Evolutionary conservation across 306 rosid genomes (phyloP).

Genomic region (Dryas drummondii): DNA sequence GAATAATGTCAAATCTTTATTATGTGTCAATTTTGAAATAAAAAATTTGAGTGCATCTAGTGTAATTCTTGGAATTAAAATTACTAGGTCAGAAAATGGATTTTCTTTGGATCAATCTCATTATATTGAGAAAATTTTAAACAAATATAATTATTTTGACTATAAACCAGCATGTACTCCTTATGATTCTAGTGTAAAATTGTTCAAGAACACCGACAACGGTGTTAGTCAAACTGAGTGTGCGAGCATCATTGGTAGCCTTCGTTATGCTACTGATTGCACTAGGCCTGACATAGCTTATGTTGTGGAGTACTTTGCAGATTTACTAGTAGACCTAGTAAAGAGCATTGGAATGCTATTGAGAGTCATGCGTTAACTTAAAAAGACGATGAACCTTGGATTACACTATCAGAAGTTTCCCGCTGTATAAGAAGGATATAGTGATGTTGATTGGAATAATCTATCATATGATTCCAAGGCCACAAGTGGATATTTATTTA

Average conservation of each 20-base stretch:
- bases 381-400: too few species aligned
- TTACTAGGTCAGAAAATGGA: background rate
- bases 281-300: background rate
- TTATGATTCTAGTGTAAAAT: background rate
- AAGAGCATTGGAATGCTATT: background rate
- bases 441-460: background rate
- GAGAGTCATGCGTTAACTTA: too few species aligned
- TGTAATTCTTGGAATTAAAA: background rate
- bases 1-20: background rate
- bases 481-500: background rate
- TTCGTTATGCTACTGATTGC: background rate
- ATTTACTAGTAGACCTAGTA: background rate
- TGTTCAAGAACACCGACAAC: background rate
- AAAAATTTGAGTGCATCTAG: background rate
- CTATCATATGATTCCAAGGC: background rate
- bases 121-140: background rate
- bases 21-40: background rate
- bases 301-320: background rate
- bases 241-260: constrained; percentile 3
- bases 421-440: background rate
- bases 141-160: background rate
- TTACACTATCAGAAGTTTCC: background rate
- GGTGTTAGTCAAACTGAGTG: background rate
- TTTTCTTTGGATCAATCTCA: background rate
- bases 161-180: background rate